Conservation (phyloP, 2,329 filamentous ascomycete species). For the Trichoderma hamatum region DNA sequence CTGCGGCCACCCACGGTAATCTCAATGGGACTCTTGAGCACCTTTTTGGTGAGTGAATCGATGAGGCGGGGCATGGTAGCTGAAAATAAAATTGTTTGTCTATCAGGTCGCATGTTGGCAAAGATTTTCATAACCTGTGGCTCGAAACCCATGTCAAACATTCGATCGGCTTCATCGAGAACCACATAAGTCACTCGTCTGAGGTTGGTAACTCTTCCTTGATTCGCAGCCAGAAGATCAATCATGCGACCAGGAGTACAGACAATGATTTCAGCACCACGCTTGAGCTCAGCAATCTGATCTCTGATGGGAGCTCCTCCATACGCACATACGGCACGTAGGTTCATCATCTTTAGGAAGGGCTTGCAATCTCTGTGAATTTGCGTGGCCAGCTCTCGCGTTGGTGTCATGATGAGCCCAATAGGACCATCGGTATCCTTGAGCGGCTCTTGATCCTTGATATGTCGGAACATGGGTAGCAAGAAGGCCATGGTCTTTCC, state of each 20-base stretch:
- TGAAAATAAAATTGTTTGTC: conserved; percentile 93
- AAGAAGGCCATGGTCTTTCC: conserved; percentile 97
- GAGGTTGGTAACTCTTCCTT: conserved; percentile 90
- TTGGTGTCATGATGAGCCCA: conserved; percentile 88
- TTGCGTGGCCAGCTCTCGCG: conserved; percentile 88
- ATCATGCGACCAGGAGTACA: conserved; percentile 96
- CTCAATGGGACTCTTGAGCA: conserved; percentile 81
- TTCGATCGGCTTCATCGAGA: conserved; percentile 94
- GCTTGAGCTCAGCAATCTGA: conserved; percentile 94
- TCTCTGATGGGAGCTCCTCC: conserved; percentile 96
- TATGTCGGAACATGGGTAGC: conserved; percentile 96
- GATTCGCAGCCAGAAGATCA: conserved; percentile 89
- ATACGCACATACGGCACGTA: conserved; percentile 90
- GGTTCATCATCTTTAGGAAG: conserved; percentile 82
- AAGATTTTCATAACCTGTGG: conserved; percentile 98
- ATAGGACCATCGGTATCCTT: conserved; percentile 86
- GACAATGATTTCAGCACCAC: conserved; percentile 91
- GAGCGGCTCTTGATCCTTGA: conserved; percentile 86
- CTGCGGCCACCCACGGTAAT: conserved; percentile 88
- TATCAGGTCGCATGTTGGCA: conserved; percentile 85
- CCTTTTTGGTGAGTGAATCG: conserved; percentile 86
- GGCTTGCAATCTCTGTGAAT: conserved; percentile 95
- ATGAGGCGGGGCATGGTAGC: conserved; percentile 95
- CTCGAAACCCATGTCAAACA: conserved; percentile 99
- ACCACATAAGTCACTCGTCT: conserved; percentile 90